Evolutionary conservation across 1,139 yeast genomes (phyloP), one percentile per base, ranked within the genome.

Genomic region (Nakaseomyces bracarensis): DNA sequence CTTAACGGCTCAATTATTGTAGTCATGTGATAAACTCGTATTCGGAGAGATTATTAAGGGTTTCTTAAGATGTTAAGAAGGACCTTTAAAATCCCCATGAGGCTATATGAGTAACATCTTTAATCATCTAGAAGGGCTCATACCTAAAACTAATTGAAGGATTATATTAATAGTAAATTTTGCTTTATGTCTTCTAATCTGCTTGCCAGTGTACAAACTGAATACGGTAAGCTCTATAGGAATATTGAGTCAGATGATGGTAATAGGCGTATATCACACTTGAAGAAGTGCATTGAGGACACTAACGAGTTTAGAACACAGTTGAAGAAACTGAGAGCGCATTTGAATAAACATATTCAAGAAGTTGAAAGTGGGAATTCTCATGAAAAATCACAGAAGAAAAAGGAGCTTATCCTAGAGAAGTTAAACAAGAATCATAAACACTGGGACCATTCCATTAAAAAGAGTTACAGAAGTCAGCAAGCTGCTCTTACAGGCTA

Each of bases 401-500:
- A 53, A 43, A 47, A 56, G 36, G 51, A 46, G 5, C 39, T 58
- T 19, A 54, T 59, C 14, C 46, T 49, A 13, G 62, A 58, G 4
- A 58, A 60, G 39, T 38, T 57, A 20, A 49, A 49, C 35, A 53
- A 52, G 38, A 44, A 54, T 4, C 52, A 57, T 29, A 54, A 49
- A 33, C 43, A 47, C 16, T 65, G 68, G 68, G 61, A 63, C 19
- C 51, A 45, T 18, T 42, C 54, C 1, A 42, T 58, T 2, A 55
- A 52, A 39, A 54, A 55, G 42, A 51, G 55, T 27, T 34, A 58
- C n/a, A 64, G 60, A 45, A 49, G 55, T 19, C 48, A 54, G 3
- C 54, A 50, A 6, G 56, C 23, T 10, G 33, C 25, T 2, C 23
- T 70, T 35, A 57, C 53, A 36, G 60, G 53, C 43, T 67, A 67